Evolutionary conservation across 495 filamentous ascomycete species (phyloP), one percentile per base, ranked within the genome.

Genomic region (Talaromyces adpressus): DNA sequence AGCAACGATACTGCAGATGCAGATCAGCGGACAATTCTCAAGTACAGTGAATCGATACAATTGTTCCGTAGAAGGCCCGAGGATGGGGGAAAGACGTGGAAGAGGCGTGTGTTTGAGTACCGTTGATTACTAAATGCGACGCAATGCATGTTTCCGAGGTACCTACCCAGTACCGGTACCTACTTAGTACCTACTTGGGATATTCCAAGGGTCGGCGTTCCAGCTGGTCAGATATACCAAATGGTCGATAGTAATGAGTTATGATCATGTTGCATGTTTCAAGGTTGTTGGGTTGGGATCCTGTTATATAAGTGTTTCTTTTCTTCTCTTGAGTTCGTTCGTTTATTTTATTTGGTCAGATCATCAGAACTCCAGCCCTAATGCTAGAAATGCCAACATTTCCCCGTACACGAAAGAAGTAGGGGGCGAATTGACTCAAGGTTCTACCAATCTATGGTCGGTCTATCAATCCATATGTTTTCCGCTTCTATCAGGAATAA

Each of bases 1-100:
- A 29, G 45, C 18, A 22, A 58, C 56, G 27, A 36, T 29, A 27
- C 18, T 22, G n/a, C 27, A 6, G 27, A 58, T 7, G 27, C 56
- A 30, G 56, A 58, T 18, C 56, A 30, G 6, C 27, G 27, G 27
- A 36, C 41, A 32, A 25, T 62, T 7, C 45, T 25, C 22, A 52
- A 52, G 47, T 62, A 62, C 18, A 62, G 60, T 22, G 60, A 62
- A 22, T 62, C 60, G 20, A 32, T 62, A 34, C 60, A 62, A n/a
- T 32, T 62, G 12, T 62, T 62, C 41, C 60, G 60, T 20, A 29
- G 60, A 53, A 62, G 29, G 39, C n/a, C 41, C 20, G 60, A 52
- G 16, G 39, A 62, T 20, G 60, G 45, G 4, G 57, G 29, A 25
- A 51, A 62, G 41, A 62, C 29, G 14, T 62, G 60, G 60, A 62